A percentile compares a stretch with the other conserved stretches of the same genome.
phyloP scores from a whole-genome alignment of 2,329 filamentous ascomycete genomes.

The Colletotrichum neosansevieriae region DNA sequence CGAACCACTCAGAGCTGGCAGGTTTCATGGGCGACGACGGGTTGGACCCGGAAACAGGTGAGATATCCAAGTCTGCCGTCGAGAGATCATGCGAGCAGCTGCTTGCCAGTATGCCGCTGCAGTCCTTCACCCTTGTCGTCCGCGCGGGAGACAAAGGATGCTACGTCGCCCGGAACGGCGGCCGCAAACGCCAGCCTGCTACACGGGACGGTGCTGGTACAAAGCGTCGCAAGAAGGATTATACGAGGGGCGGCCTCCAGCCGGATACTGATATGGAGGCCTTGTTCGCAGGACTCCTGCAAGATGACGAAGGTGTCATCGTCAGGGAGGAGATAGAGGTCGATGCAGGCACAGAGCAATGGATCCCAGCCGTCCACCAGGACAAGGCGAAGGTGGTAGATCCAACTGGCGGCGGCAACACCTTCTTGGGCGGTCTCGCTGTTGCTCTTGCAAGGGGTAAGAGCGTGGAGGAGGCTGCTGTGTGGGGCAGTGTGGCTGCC shows the following conservation, averaged over 20 bases:
- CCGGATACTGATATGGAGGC: slow-evolving; percentile 73
- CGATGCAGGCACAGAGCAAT: slow-evolving; percentile 74
- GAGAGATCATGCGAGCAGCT: slow-evolving; percentile 73
- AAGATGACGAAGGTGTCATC: slow-evolving; percentile 64
- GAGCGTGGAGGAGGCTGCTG: slow-evolving; percentile 75
- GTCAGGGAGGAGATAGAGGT: slow-evolving; percentile 70
- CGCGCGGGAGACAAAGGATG: slow-evolving; percentile 80
- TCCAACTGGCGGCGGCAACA: slow-evolving; percentile 94
- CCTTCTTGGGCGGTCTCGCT: slow-evolving; percentile 77
- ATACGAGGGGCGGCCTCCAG: slow-evolving; percentile 64
- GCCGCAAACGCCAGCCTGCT: slow-evolving; percentile 57
- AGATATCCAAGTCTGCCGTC: slow-evolving; percentile 63
- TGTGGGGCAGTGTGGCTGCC: slow-evolving; percentile 85
- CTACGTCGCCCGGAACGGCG: slow-evolving; percentile 70
- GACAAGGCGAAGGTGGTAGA: slow-evolving; percentile 75
- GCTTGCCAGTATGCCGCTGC: slow-evolving; percentile 72
- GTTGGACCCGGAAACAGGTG: slow-evolving; percentile 65
- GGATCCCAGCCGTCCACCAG: slow-evolving; percentile 83
- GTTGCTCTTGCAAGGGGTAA: slow-evolving; percentile 71
- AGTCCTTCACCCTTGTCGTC: slow-evolving; percentile 75
- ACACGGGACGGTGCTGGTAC: slow-evolving; percentile 43
- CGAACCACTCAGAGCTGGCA: slow-evolving; percentile 91
- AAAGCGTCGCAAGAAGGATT: slow-evolving; percentile 58
- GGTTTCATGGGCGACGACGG: slow-evolving; percentile 79
- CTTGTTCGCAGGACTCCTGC: slow-evolving; percentile 69